Conservation (phyloP, 75 land plant species). For the Pinus tabuliformis region DNA sequence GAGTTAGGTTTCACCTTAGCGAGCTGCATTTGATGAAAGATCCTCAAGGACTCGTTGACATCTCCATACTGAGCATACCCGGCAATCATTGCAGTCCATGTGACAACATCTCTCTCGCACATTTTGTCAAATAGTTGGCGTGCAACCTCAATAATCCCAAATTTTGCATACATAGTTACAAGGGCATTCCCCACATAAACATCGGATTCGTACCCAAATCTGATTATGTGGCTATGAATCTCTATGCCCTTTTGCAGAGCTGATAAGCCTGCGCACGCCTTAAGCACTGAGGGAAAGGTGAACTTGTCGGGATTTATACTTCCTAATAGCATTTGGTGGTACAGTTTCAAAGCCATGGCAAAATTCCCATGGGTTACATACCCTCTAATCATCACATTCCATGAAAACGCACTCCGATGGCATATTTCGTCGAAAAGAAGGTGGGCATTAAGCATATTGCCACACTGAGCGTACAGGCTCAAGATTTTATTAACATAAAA, state of each 20-base stretch:
- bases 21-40: conserved; percentile 40
- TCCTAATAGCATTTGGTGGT: conserved; percentile 59
- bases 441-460: conserved; percentile 43
- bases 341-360: conserved; percentile 65
- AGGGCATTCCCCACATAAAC: conserved; percentile 51
- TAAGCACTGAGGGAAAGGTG: conserved; percentile 59
- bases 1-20: conserved; percentile 29
- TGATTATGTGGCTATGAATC: conserved; percentile 54
- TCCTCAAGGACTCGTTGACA: conserved; percentile 14
- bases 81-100: conserved; percentile 76
- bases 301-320: conserved; percentile 50
- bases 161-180: conserved; percentile 46
- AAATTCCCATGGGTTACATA: conserved; percentile 40
- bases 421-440: conserved; percentile 56
- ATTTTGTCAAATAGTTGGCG: conserved; percentile 46
- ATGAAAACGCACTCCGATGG: conserved; percentile 28
- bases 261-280: conserved; percentile 58
- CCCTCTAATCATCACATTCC: conserved; percentile 68
- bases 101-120: conserved; percentile 51
- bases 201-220: conserved; percentile 25
- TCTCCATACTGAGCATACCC: conserved; percentile 35
- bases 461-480: conserved; percentile 30
- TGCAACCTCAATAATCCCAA: conserved; percentile 22
- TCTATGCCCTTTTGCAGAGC: conserved; percentile 43
- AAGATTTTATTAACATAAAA: conserved; percentile 47